Percentiles rank a stretch among this genome's conserved stretches.
phyloP scores from a whole-genome alignment of 2,329 filamentous ascomycete genomes.

The Pseudopithomyces maydicus region DNA sequence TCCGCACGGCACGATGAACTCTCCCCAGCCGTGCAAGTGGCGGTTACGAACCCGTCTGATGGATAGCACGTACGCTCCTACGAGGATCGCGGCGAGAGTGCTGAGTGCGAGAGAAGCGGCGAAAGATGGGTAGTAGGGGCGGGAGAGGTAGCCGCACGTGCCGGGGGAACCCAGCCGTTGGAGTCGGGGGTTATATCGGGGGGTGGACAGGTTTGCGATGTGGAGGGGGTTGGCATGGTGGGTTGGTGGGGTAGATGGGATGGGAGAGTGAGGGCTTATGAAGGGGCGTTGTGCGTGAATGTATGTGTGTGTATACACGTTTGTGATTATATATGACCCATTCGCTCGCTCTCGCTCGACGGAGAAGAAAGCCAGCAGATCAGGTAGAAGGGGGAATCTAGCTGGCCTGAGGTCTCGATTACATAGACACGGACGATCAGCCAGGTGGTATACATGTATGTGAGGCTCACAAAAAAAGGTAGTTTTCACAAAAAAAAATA shows the following conservation, averaged over 20 bases:
- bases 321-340: too few relatives aligned
- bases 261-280: too few relatives aligned
- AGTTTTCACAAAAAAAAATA: too few relatives aligned
- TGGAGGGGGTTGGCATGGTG: background rate
- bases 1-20: background rate
- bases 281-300: too few relatives aligned
- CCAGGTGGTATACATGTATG: too few relatives aligned
- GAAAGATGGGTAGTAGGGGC: constrained; percentile 13
- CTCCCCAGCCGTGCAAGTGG: background rate
- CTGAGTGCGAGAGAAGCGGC: constrained; percentile 3
- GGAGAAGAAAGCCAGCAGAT: too few relatives aligned
- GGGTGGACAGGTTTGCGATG: background rate
- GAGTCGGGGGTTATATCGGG: constrained; percentile 5
- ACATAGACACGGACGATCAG: too few relatives aligned
- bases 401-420: too few relatives aligned
- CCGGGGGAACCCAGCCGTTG: constrained; percentile 13
- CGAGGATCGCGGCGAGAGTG: background rate
- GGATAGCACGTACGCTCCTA: background rate
- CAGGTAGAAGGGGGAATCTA: too few relatives aligned
- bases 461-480: too few relatives aligned
- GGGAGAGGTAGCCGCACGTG: constrained; percentile 11
- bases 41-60: background rate
- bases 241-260: background rate
- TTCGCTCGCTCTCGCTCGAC: too few relatives aligned
- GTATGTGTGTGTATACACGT: too few relatives aligned